A percentile compares a stretch with the other conserved stretches of the same genome.
Conservation (phyloP, 2,329 filamentous ascomycete genomes). For the Hymenoscyphus fraxineus region DNA sequence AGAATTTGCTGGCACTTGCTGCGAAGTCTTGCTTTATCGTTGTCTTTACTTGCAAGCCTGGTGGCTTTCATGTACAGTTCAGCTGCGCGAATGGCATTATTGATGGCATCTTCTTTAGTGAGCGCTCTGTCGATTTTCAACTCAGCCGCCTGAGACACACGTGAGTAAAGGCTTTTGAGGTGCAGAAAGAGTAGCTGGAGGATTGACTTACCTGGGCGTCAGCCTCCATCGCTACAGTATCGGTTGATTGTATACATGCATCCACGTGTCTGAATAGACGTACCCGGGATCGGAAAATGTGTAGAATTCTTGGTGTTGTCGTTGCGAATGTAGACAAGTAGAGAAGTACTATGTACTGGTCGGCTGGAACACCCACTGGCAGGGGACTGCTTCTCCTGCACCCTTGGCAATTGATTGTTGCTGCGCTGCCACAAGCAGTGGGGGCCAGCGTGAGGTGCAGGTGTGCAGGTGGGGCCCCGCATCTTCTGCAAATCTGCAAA, state of each 20-base stretch:
- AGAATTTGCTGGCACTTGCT: constrained; percentile 68
- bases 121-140: constrained; percentile 46
- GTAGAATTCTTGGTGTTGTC: neutral
- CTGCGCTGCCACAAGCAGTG: constrained; percentile 3
- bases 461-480: neutral
- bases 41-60: constrained; percentile 53
- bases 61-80: constrained; percentile 80
- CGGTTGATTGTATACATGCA: neutral
- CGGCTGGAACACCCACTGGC: neutral
- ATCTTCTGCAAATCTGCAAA: constrained; percentile 5
- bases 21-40: constrained; percentile 64
- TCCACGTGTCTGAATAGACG: neutral
- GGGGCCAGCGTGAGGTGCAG: neutral
- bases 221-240: constrained; percentile 1
- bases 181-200: neutral
- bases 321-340: constrained; percentile 3
- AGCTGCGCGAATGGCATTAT: constrained; percentile 70
- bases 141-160: constrained; percentile 48
- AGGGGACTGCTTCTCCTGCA: neutral
- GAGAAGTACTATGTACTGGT: neutral
- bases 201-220: constrained; percentile 41
- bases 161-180: constrained; percentile 11
- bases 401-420: neutral
- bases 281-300: neutral
- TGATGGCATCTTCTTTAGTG: constrained; percentile 62